Conservation (phyloP, 2,329 filamentous ascomycete species). For the Tolypocladium pustulatum region DNA sequence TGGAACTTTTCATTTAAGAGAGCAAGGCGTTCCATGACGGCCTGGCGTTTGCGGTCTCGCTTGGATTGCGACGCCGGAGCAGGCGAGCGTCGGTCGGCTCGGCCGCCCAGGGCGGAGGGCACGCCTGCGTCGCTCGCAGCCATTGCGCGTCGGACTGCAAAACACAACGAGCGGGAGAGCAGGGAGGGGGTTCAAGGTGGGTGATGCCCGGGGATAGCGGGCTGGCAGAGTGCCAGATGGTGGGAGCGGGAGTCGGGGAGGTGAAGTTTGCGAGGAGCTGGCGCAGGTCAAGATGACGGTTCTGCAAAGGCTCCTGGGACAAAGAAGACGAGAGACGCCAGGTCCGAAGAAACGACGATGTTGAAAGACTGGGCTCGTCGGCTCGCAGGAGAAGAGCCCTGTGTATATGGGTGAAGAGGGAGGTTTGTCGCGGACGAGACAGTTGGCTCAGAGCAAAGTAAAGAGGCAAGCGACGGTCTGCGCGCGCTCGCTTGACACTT, state of each 20-base stretch:
- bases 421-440: not conserved
- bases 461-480: not conserved
- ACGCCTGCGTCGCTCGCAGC: constrained; percentile 27
- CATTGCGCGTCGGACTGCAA: constrained; percentile 16
- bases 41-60: constrained; percentile 79
- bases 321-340: not conserved
- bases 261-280: not conserved
- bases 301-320: not conserved
- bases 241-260: not conserved
- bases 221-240: not conserved
- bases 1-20: constrained; percentile 69
- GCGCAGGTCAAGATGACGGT: not conserved
- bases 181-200: not conserved
- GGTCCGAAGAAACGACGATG: not conserved
- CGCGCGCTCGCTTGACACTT: not conserved
- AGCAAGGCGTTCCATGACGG: constrained; percentile 68
- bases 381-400: not conserved
- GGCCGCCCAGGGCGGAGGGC: constrained; percentile 19
- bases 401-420: not conserved
- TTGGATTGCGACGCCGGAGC: constrained; percentile 52
- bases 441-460: not conserved
- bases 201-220: not conserved
- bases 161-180: not conserved
- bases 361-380: not conserved
- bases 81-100: constrained; percentile 25